Evolutionary conservation across 371 early-diverging fungal genomes (phyloP), one percentile per base, ranked within the genome.

Genomic region (Actinomortierella ambigua): DNA sequence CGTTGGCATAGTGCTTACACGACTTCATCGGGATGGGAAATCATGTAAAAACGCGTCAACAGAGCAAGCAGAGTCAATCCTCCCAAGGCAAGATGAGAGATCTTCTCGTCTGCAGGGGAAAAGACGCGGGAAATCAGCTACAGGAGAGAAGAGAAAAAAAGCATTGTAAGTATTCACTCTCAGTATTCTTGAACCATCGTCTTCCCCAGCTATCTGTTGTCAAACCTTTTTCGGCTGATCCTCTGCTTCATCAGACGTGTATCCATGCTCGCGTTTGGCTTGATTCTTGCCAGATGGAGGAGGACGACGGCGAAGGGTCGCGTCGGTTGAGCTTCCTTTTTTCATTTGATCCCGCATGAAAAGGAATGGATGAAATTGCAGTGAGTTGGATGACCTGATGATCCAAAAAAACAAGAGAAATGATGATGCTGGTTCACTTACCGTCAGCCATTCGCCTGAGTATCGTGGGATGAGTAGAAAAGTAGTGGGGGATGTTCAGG

Each of bases 11-110:
- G 64, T n/a, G 59, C 85, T 66, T 81, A 85, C 82, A 91, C 91
- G 17, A 91, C 91, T 76, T 91, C 86, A 18, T 80, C 73, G 0
- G 93, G 93, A 43, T 83, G 75, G 60, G 78, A 66, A 26, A 93
- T 84, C 61, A 77, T 79, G 71, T 84, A 91, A 63, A 85, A 83
- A 43, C 90, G 80, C 0, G 88, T 82, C 14, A 80, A 26, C 51
- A 88, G 60, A 1, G 85, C 79, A 28, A 84, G 50, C 8, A 69
- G 14, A 0, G 79, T 79, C 42, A 81, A 34, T 15, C 55, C 51
- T 9, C 57, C 50, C 17, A 81, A 58, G 6, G 56, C 57, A 2
- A 58, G 9, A 22, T 41, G 34, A 8, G 76, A 78, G n/a, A 34
- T 53, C 26, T 17, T 39, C 39, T 71, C 29, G 41, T 76, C 73